phyloP scores from a whole-genome alignment of 2,329 filamentous ascomycete species.

The Microdochium trichocladiopsis region DNA sequence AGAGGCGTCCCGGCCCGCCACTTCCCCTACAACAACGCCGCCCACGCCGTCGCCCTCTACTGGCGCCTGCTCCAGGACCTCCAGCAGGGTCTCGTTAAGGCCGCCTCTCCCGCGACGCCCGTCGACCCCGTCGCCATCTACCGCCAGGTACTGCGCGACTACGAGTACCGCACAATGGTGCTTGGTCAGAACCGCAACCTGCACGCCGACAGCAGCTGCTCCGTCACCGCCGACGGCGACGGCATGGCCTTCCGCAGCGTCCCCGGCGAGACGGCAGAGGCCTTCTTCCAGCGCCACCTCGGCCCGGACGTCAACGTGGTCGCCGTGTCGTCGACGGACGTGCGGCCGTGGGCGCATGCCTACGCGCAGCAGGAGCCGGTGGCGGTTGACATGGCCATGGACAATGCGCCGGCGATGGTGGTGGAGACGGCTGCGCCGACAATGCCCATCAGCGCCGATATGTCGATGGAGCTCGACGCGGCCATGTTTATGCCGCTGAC shows the following conservation, averaged over 20 bases:
- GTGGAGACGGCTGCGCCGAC: background rate
- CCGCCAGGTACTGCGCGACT: background rate
- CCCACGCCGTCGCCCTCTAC: background rate
- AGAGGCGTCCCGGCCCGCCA: background rate
- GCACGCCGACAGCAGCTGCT: background rate
- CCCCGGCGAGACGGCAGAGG: background rate
- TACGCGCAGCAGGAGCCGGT: background rate
- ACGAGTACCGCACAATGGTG: background rate
- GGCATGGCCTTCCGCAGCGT: background rate
- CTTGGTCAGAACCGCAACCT: background rate
- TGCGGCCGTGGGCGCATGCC: background rate
- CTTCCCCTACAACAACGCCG: background rate
- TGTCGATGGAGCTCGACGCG: background rate
- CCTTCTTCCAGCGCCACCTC: background rate
- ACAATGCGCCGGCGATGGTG: background rate
- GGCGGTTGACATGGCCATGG: background rate
- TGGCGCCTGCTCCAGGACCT: background rate
- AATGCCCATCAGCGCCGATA: background rate
- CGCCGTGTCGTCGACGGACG: background rate
- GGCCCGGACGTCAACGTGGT: background rate
- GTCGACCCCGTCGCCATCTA: conserved; percentile 1
- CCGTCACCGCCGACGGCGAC: background rate
- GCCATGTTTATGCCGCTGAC: background rate
- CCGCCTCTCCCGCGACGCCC: background rate
- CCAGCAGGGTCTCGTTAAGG: background rate